phyloP scores from a whole-genome alignment of 768 basidiomycete genomes.

The Mycena vitilis region DNA sequence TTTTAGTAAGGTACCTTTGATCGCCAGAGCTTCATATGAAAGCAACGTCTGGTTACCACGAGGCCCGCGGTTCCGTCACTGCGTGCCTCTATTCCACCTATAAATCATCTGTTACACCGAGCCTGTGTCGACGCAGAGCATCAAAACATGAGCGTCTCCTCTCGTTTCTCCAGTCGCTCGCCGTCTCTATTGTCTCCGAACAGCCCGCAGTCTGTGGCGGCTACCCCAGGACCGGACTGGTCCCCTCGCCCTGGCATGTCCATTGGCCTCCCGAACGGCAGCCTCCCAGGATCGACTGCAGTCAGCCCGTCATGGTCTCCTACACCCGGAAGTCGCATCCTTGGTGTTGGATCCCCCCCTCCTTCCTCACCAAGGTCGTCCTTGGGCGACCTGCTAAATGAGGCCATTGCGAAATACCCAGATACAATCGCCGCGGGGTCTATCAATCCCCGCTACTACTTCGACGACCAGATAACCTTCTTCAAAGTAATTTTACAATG shows the following conservation, averaged over 20 bases:
- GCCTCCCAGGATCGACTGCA: slow-evolving; percentile 29
- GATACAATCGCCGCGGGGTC: slow-evolving; percentile 10
- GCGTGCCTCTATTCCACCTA: slow-evolving; percentile 32
- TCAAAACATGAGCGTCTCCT: slow-evolving; percentile 22
- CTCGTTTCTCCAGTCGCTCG: slow-evolving; percentile 24
- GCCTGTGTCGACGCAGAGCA: neutral
- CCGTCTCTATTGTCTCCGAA: slow-evolving; percentile 28
- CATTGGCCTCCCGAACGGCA: slow-evolving; percentile 22
- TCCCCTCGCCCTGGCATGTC: slow-evolving; percentile 34
- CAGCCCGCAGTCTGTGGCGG: slow-evolving; percentile 26
- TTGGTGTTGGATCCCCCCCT: slow-evolving; percentile 25
- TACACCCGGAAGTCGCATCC: slow-evolving; percentile 30
- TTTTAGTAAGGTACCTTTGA: slow-evolving; percentile 8
- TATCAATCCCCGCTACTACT: slow-evolving; percentile 35
- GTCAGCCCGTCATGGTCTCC: slow-evolving; percentile 36
- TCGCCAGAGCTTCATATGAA: slow-evolving; percentile 23
- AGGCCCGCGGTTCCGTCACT: slow-evolving; percentile 5
- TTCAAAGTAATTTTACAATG: slow-evolving; percentile 24
- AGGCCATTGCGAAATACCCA: slow-evolving; percentile 21
- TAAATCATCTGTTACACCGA: slow-evolving; percentile 14
- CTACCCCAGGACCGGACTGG: slow-evolving; percentile 29
- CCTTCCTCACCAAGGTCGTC: slow-evolving; percentile 3
- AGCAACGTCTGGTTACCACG: slow-evolving; percentile 24
- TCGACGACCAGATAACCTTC: slow-evolving; percentile 34
- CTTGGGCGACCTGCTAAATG: slow-evolving; percentile 25